Evolutionary conservation across 257 asterid genomes (phyloP), one percentile per base, ranked within the genome.

Genomic region (Ajuga chamaepitys): DNA sequence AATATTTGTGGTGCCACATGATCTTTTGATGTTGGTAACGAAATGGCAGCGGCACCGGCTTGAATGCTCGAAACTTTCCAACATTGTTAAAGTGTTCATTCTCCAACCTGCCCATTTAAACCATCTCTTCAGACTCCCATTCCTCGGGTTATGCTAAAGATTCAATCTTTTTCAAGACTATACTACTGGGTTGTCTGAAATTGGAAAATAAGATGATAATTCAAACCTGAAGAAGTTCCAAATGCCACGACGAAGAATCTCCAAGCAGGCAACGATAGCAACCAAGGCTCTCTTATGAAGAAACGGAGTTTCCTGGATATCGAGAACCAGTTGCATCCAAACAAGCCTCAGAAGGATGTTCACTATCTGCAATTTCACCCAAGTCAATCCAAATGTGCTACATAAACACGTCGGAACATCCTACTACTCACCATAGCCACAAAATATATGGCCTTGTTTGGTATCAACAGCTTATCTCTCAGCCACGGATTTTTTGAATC

Each of bases 141-240:
- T n/a, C n/a, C n/a, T n/a, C n/a, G n/a, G n/a, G n/a, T n/a, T n/a
- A n/a, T n/a, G n/a, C n/a, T n/a, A n/a, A n/a, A n/a, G n/a, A n/a
- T n/a, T n/a, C n/a, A n/a, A n/a, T 28, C 34, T 28, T 28, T 28
- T 28, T n/a, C n/a, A n/a, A n/a, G n/a, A n/a, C n/a, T n/a, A n/a
- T n/a, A n/a, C n/a, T n/a, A n/a, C n/a, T n/a, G n/a, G n/a, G n/a
- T n/a, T n/a, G n/a, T n/a, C n/a, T n/a, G n/a, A n/a, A n/a, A n/a
- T n/a, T n/a, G n/a, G 5, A 0, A 14, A 20, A 32, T 20, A n/a
- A 18, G 11, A 20, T 13, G 37, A 40, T 32, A n/a, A n/a, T 47
- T n/a, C 62, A 12, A 22, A 90, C 98, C 98, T 91, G 87, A 88
- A 91, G 75, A 88, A 91, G 69, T 91, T 91, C 95, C 98, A 91